A percentile compares a stretch with the other conserved stretches of the same genome.
These are phyloP conservation scores for Penicillium verhagenii DNA, from an alignment of 495 filamentous ascomycete genomes.

Conservation along the genomic window DNA sequence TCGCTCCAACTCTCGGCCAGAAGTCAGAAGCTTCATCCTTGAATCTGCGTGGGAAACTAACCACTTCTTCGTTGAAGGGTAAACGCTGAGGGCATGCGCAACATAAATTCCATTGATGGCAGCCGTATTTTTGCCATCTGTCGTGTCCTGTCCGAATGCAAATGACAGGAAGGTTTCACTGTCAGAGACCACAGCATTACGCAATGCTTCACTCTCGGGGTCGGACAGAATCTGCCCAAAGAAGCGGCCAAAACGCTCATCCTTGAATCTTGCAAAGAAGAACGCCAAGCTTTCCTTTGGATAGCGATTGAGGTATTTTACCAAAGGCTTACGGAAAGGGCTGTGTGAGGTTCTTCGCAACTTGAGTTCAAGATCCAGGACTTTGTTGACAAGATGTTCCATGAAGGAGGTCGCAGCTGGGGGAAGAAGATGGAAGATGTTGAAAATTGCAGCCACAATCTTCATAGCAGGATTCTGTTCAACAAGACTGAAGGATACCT, in stretches of 20 bases:
- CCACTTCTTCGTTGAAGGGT: slow-evolving; percentile 59
- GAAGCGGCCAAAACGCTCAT: slow-evolving; percentile 88
- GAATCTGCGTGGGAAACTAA: slow-evolving; percentile 73
- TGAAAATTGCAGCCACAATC: slow-evolving; percentile 88
- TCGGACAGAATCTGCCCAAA: slow-evolving; percentile 86
- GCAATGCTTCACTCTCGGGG: slow-evolving; percentile 68
- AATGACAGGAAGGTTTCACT: slow-evolving; percentile 65
- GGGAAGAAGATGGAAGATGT: slow-evolving; percentile 93
- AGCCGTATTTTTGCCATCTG: slow-evolving; percentile 65
- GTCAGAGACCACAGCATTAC: slow-evolving; percentile 71
- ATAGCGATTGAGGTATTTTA: slow-evolving; percentile 92
- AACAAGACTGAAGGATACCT: slow-evolving; percentile 88
- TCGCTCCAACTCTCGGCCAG: slow-evolving; percentile 71
- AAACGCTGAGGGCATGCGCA: slow-evolving; percentile 66
- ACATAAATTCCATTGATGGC: slow-evolving; percentile 87
- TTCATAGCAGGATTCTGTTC: slow-evolving; percentile 91
- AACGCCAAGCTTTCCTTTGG: slow-evolving; percentile 82
- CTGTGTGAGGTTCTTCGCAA: slow-evolving; percentile 88
- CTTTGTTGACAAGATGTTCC: slow-evolving; percentile 80
- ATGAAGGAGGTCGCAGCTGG: slow-evolving; percentile 88
- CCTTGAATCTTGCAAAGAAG: slow-evolving; percentile 70
- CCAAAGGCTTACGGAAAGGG: slow-evolving; percentile 88
- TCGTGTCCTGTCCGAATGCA: slow-evolving; percentile 58
- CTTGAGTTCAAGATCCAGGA: slow-evolving; percentile 82
- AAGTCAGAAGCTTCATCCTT: slow-evolving; percentile 63